phyloP scores from a whole-genome alignment of 2,329 filamentous ascomycete genomes.

The Epichloe baconii region DNA sequence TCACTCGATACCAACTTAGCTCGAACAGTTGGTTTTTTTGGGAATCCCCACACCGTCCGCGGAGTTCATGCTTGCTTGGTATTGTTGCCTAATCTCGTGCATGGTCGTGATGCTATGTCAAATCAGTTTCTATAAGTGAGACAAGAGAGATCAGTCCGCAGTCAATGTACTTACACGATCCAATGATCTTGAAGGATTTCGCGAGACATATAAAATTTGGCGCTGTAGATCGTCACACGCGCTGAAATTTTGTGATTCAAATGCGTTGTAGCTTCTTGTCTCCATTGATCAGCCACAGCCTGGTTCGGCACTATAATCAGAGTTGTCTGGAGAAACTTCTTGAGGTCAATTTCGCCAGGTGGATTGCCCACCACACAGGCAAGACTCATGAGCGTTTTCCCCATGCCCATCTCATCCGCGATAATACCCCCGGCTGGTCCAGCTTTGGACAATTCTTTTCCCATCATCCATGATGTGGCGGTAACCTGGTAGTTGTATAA shows the following conservation, averaged over 20 bases:
- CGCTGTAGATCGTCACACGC: constrained; percentile 6
- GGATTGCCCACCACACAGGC: constrained; percentile 54
- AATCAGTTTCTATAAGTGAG: not conserved
- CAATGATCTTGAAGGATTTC: not conserved
- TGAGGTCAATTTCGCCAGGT: constrained; percentile 23
- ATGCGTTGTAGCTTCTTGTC: constrained; percentile 14
- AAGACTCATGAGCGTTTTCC: constrained; percentile 63
- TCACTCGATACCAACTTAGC: constrained; percentile 32
- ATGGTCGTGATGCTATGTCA: constrained; percentile 18
- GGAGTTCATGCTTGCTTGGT: no score
- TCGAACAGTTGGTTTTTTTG: not conserved
- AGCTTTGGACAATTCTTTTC: constrained; percentile 27
- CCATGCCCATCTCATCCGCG: constrained; percentile 51
- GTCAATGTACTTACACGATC: not conserved
- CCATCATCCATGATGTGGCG: constrained; percentile 39
- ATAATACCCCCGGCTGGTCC: constrained; percentile 45
- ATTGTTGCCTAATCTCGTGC: constrained; percentile 12
- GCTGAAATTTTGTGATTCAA: not conserved
- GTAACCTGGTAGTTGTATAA: constrained; percentile 32
- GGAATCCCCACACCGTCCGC: not conserved
- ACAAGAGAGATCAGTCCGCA: not conserved
- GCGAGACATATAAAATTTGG: not conserved
- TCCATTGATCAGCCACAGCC: constrained; percentile 16
- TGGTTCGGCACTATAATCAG: constrained; percentile 19
- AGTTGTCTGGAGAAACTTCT: constrained; percentile 22